phyloP scores from a whole-genome alignment of 371 early-diverging fungal species.

The Dentiscutata heterogama region DNA sequence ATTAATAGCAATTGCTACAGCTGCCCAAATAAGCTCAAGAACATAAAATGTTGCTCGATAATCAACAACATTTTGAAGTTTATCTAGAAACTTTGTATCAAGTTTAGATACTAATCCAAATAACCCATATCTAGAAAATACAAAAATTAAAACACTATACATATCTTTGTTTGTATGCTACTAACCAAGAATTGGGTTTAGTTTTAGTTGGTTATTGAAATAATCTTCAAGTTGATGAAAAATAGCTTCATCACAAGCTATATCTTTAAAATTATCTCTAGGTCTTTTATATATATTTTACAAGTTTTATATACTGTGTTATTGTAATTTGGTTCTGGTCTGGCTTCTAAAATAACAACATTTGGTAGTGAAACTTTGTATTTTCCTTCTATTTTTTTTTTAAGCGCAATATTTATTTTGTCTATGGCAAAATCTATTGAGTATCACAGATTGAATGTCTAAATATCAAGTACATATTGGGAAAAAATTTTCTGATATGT shows the following conservation, averaged over 20 bases:
- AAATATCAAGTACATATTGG: too few species aligned
- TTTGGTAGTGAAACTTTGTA: too few species aligned
- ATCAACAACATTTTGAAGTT: background rate
- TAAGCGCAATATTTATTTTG: too few species aligned
- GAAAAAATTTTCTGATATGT: too few species aligned
- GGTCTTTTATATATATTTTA: constrained; percentile 15
- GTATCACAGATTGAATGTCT: too few species aligned
- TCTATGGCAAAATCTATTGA: too few species aligned
- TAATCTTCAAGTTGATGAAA: background rate
- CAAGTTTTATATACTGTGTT: too few species aligned
- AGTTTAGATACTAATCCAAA: background rate
- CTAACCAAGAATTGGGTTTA: constrained; percentile 8
- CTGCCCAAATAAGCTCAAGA: background rate
- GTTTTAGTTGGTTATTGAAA: background rate
- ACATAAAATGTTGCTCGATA: background rate
- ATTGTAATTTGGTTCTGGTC: too few species aligned
- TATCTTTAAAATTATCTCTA: background rate
- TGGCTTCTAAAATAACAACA: too few species aligned
- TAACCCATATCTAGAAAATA: background rate
- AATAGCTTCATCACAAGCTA: constrained; percentile 24
- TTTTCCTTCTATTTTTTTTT: too few species aligned
- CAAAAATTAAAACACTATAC: background rate
- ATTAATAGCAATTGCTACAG: background rate
- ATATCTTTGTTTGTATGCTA: too few species aligned
- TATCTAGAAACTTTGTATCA: background rate